A percentile compares a stretch with the other conserved stretches of the same genome.
These are phyloP conservation scores for Curvularia eragrostidis DNA, from an alignment of 2,329 filamentous ascomycete genomes.

Conservation along the genomic window DNA sequence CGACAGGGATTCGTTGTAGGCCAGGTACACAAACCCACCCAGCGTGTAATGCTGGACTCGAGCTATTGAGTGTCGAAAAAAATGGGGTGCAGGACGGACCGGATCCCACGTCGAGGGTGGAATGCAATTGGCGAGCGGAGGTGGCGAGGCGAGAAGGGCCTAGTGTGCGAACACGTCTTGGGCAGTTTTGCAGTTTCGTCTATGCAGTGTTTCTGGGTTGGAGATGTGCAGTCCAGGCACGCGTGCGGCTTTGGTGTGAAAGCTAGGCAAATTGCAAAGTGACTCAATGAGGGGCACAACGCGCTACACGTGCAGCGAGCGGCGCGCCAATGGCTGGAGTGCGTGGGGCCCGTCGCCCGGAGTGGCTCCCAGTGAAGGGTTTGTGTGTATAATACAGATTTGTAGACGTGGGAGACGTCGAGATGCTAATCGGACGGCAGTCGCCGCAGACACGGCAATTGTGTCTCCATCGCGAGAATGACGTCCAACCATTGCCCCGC, in stretches of 20 bases:
- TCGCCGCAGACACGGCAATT: not conserved
- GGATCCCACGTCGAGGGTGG: slow-evolving; percentile 32
- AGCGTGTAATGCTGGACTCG: slow-evolving; percentile 3
- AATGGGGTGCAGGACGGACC: not conserved
- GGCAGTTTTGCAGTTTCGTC: not conserved
- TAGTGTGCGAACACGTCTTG: not conserved
- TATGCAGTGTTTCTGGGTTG: not conserved
- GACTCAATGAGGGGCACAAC: slow-evolving; percentile 4
- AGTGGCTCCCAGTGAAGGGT: not conserved
- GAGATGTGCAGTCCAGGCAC: not conserved
- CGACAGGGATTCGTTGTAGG: slow-evolving; percentile 27
- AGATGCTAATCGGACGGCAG: not conserved
- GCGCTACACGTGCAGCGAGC: not conserved
- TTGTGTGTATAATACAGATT: slow-evolving; percentile 8
- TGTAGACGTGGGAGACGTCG: not conserved
- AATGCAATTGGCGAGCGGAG: slow-evolving; percentile 26
- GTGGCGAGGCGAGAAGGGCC: not conserved
- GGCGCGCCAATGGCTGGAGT: not conserved
- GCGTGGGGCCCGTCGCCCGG: not conserved
- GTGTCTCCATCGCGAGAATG: not conserved
- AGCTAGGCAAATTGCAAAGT: slow-evolving; percentile 5
- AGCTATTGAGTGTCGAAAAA: not conserved
- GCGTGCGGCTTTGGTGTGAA: not conserved
- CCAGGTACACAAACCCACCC: slow-evolving; percentile 14
- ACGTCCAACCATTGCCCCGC: slow-evolving; percentile 8